Conservation (phyloP, 176 grass and related monocot species). For the Melocanna baccifera region DNA sequence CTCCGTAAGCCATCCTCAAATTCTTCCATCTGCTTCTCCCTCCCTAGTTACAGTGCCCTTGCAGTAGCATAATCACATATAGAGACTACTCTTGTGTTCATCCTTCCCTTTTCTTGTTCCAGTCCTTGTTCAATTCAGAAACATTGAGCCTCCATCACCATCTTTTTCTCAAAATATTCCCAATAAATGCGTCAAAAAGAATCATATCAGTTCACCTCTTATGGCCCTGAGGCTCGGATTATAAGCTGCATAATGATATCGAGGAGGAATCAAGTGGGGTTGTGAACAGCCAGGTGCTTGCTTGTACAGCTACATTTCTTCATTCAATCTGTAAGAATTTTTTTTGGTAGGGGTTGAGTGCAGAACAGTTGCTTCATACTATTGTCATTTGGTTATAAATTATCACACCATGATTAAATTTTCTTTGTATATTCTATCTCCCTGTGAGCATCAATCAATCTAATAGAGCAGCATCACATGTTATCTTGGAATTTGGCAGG, state of each 20-base stretch:
- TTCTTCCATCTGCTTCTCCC: constrained; percentile 63
- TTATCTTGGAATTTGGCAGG: constrained; percentile 27
- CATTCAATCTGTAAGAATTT: constrained; percentile 89
- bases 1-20: constrained; percentile 48
- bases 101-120: constrained; percentile 17
- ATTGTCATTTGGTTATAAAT: constrained; percentile 46
- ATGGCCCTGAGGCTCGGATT: constrained; percentile 5
- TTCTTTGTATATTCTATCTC: constrained; percentile 40
- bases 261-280: constrained; percentile 40
- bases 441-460: constrained; percentile 19
- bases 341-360: constrained; percentile 60
- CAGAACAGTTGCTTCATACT: constrained; percentile 44
- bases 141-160: constrained; percentile 34
- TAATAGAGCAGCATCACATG: constrained; percentile 26
- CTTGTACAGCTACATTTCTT: constrained; percentile 95
- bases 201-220: constrained; percentile 15
- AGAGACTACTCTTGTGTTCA: constrained; percentile 40
- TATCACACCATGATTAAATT: constrained; percentile 48
- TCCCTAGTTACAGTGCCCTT: constrained; percentile 44
- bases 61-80: constrained; percentile 54
- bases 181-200: constrained; percentile 51
- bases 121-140: constrained; percentile 43
- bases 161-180: constrained; percentile 47
- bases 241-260: constrained; percentile 43
- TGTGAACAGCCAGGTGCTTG: constrained; percentile 62